Evolutionary conservation across 805 yeast species (phyloP).

Genomic region (Wickerhamomyces silvicola): DNA sequence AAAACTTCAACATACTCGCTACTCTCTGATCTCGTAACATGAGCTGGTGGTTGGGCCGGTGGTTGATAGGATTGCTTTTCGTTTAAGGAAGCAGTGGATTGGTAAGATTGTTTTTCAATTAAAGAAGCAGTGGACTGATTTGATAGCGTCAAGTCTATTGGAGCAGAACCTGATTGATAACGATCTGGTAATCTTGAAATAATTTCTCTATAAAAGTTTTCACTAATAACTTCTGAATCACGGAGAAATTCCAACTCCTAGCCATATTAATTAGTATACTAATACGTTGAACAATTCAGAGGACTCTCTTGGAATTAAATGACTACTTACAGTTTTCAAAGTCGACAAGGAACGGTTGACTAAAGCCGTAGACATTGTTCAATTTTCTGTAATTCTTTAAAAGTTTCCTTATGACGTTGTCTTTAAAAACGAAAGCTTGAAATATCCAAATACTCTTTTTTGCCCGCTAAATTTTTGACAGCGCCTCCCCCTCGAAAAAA

Average conservation of each 20-base stretch:
- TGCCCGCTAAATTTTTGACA: not conserved
- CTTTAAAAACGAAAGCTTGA: no score
- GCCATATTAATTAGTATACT: not conserved
- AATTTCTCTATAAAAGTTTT: slow-evolving; percentile 46
- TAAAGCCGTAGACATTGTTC: slow-evolving; percentile 42
- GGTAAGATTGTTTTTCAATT: slow-evolving; percentile 6
- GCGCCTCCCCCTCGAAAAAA: not conserved
- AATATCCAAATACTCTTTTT: no score
- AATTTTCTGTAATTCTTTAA: not conserved
- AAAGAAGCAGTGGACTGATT: slow-evolving; percentile 9
- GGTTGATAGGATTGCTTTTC: slow-evolving; percentile 9
- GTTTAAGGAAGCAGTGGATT: slow-evolving; percentile 9
- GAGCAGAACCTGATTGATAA: slow-evolving; percentile 44
- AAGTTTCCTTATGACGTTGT: no score
- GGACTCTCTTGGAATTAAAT: slow-evolving; percentile 15
- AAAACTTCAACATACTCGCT: slow-evolving; percentile 58
- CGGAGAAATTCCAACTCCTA: slow-evolving; percentile 70
- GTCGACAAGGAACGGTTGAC: slow-evolving; percentile 76
- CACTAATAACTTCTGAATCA: slow-evolving; percentile 68
- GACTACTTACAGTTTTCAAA: slow-evolving; percentile 45
- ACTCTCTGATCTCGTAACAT: slow-evolving; percentile 19
- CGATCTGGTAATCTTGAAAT: slow-evolving; percentile 47
- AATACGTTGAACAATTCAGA: not conserved
- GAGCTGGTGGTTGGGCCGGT: slow-evolving; percentile 14
- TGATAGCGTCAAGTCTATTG: slow-evolving; percentile 44